Conservation (phyloP, 2,329 filamentous ascomycete genomes). For the Samsoniella hepiali region DNA sequence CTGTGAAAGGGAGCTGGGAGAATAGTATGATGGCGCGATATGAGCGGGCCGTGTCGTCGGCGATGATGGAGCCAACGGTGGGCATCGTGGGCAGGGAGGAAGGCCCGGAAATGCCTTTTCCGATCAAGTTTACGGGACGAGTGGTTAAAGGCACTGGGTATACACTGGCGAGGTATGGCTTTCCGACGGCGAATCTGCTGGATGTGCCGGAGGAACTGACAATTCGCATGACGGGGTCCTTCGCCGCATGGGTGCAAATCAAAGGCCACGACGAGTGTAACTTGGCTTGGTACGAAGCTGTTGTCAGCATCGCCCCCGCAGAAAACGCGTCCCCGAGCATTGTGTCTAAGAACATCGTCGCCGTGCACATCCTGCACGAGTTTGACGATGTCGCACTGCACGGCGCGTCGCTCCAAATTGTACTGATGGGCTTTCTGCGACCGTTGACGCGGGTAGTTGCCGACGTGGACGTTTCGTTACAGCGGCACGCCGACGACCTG, state of each 20-base stretch:
- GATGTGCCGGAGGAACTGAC: slow-evolving; percentile 51
- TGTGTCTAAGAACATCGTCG: slow-evolving; percentile 48
- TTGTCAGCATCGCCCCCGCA: slow-evolving; percentile 55
- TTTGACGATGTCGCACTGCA: slow-evolving; percentile 43
- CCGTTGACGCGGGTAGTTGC: slow-evolving; percentile 21
- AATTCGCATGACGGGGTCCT: slow-evolving; percentile 57
- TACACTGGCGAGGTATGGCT: slow-evolving; percentile 38
- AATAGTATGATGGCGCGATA: slow-evolving; percentile 38
- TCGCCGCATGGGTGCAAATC: slow-evolving; percentile 57
- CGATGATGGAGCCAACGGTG: slow-evolving; percentile 32
- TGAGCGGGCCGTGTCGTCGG: slow-evolving; percentile 33
- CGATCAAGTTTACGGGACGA: slow-evolving; percentile 48
- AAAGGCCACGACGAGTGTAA: slow-evolving; percentile 25
- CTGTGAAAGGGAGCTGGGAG: slow-evolving; percentile 33
- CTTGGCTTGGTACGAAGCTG: slow-evolving; percentile 54
- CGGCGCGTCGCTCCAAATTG: slow-evolving; percentile 45
- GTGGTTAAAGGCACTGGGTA: slow-evolving; percentile 44
- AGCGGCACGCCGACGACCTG: slow-evolving; percentile 39
- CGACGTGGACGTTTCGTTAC: slow-evolving; percentile 21
- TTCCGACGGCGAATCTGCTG: slow-evolving; percentile 53
- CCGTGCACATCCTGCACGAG: slow-evolving; percentile 52
- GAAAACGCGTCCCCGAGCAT: slow-evolving; percentile 45
- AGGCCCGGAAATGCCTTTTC: slow-evolving; percentile 53
- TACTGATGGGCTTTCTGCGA: slow-evolving; percentile 60
- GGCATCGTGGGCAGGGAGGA: slow-evolving; percentile 45